Evolutionary conservation across 2,329 filamentous ascomycete genomes (phyloP).

Genomic region (Nemania sp.): DNA sequence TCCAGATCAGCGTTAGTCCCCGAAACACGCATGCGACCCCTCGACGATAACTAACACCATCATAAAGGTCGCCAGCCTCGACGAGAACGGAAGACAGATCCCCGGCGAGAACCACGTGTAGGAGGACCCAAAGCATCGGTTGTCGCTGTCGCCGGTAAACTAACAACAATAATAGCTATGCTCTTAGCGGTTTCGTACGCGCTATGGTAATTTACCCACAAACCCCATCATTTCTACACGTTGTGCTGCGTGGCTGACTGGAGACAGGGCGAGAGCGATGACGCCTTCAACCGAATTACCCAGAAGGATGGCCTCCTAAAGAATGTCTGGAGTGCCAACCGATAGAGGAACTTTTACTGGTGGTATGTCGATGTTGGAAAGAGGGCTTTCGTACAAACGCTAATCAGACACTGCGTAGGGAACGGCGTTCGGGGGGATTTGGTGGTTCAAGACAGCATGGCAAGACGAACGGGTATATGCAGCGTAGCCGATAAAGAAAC

Average conservation of each 20-base stretch:
- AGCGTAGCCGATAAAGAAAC: slow-evolving; percentile 40
- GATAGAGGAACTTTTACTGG: slow-evolving; percentile 50
- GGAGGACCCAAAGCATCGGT: neutral
- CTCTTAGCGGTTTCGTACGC: slow-evolving; percentile 95
- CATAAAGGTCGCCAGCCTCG: slow-evolving; percentile 79
- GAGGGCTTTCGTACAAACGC: neutral
- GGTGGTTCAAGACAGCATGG: slow-evolving; percentile 37
- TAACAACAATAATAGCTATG: slow-evolving; percentile 96
- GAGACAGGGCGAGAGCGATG: slow-evolving; percentile 81
- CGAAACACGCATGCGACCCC: neutral
- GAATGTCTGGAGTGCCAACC: slow-evolving; percentile 86
- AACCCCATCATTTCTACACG: neutral
- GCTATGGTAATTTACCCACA: slow-evolving; percentile 61
- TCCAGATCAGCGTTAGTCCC: slow-evolving; percentile 59
- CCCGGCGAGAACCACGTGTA: slow-evolving; percentile 49
- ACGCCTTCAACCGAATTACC: slow-evolving; percentile 91
- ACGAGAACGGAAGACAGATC: slow-evolving; percentile 94
- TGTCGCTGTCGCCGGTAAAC: neutral
- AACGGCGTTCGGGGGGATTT: slow-evolving; percentile 40
- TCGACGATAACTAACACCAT: slow-evolving; percentile 7
- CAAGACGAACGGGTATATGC: slow-evolving; percentile 38
- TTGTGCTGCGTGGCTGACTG: neutral
- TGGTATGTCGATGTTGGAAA: slow-evolving; percentile 26
- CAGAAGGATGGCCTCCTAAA: slow-evolving; percentile 97
- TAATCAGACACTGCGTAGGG: slow-evolving; percentile 25